Evolutionary conservation across 2,329 filamentous ascomycete genomes (phyloP).

Genomic region (Lanzia echinophila): DNA sequence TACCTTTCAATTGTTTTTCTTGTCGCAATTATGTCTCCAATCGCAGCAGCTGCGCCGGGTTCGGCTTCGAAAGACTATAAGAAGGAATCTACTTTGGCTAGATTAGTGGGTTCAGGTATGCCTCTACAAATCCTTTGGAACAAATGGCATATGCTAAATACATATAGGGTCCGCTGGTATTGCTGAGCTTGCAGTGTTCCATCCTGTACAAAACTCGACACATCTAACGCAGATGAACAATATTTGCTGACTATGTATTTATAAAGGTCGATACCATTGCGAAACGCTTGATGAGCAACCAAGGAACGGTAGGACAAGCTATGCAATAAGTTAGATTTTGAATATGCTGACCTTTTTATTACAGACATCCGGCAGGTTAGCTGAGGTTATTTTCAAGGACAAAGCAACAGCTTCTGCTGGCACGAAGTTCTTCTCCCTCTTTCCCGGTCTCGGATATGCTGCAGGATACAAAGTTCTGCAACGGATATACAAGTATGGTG

Average conservation of each 20-base stretch:
- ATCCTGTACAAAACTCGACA: constrained; percentile 55
- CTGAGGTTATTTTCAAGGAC: constrained; percentile 90
- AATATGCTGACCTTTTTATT: constrained; percentile 32
- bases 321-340: background rate
- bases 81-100: constrained; percentile 83
- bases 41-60: constrained; percentile 32
- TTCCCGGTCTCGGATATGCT: constrained; percentile 94
- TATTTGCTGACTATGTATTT: constrained; percentile 27
- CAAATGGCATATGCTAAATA: constrained; percentile 13
- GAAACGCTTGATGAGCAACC: constrained; percentile 99
- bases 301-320: constrained; percentile 53
- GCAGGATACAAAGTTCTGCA: constrained; percentile 97
- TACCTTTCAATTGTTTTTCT: background rate
- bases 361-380: constrained; percentile 49
- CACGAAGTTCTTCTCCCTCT: constrained; percentile 87
- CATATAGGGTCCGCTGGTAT: constrained; percentile 78
- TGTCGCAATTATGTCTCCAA: constrained; percentile 18
- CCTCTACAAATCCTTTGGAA: constrained; percentile 5
- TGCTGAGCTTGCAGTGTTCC: constrained; percentile 87
- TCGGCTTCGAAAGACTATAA: constrained; percentile 50
- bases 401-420: constrained; percentile 64
- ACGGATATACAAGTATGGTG: constrained; percentile 97
- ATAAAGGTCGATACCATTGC: constrained; percentile 95
- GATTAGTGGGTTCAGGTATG: constrained; percentile 85
- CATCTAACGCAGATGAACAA: constrained; percentile 7